These are phyloP conservation scores for Emergomyces pasteurianus DNA, from an alignment of 2,329 filamentous ascomycete genomes.

Conservation along the genomic window DNA sequence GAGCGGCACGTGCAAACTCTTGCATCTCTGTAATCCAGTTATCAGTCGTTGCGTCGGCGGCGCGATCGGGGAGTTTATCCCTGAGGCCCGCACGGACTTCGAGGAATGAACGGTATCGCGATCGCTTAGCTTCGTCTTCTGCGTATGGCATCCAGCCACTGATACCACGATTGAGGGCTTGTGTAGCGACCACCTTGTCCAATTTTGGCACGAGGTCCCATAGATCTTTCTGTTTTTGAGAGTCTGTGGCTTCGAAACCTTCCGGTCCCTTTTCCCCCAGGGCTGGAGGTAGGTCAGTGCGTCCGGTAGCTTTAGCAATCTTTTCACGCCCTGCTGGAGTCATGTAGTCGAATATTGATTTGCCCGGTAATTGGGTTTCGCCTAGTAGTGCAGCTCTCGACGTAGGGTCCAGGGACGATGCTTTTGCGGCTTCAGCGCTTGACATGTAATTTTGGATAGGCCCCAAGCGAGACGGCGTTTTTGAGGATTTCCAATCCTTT, in stretches of 20 bases:
- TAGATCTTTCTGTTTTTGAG: constrained; percentile 48
- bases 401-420: constrained; percentile 62
- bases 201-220: constrained; percentile 50
- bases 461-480: constrained; percentile 27
- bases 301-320: constrained; percentile 64
- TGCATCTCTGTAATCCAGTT: constrained; percentile 71
- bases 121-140: constrained; percentile 66
- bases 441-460: constrained; percentile 44
- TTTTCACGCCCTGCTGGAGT: constrained; percentile 64
- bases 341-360: constrained; percentile 92
- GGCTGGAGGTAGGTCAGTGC: constrained; percentile 62
- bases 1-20: constrained; percentile 62
- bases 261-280: constrained; percentile 58
- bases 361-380: constrained; percentile 69
- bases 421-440: constrained; percentile 63
- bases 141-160: constrained; percentile 70
- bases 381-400: constrained; percentile 69
- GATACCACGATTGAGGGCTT: constrained; percentile 53
- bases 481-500: constrained; percentile 58
- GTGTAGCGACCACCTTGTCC: constrained; percentile 54
- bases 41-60: constrained; percentile 43
- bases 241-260: constrained; percentile 51
- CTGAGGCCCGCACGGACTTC: constrained; percentile 59
- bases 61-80: constrained; percentile 46
- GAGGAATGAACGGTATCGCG: constrained; percentile 71